Base-by-base conservation (phyloP, 2,329 filamentous ascomycete species). In the Fusarium compactum region DNA sequence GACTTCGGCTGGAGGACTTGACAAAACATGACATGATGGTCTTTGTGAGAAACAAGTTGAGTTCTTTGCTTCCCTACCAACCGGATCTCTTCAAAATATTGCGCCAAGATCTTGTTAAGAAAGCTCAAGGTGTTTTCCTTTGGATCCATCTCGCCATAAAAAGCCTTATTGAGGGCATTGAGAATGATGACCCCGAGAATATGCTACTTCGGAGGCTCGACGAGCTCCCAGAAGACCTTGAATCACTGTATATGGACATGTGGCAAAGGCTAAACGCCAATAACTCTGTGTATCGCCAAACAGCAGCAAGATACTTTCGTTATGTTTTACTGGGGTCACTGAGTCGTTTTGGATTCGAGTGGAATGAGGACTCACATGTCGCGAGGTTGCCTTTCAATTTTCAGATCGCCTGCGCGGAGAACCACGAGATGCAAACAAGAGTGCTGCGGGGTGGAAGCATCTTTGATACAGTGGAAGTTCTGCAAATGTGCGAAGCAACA, bases 241-340 rank as follows among this genome's bases (percentile, higher is more conserved):
- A 58, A 15, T 12, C 47, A 4, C 15, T 72, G 1, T 71, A 72
- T 18, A 3, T 14, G 6, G 53, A 55, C 3, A 62, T 72, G 62
- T 72, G 69, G 69, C 6, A 63, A 4, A 52, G 67, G 1, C 2
- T 64, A 0, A 69, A 69, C 3, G 40, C 58, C 1, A 53, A 53
- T 4, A 60, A 54, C 8, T 11, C 45, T 3, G 22, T 70, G 1
- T 72, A 72, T 45, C 25, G n/a, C 1, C 9, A 59, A 3, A 52
- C 22, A 2, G 69, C 67, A 0, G 47, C 51, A 1, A 45, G 56
- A 2, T 69, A 58, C 25, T 64, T 70, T 3, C 52, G 38, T 0
- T 68, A 59, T 4, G 30, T 16, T 9, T 1, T 48, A 2, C 10
- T 10, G 25, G 1, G n/a, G n/a, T n/a, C n/a, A n/a, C n/a, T n/a